Evolutionary conservation across 2,329 filamentous ascomycete species (phyloP), one percentile per base, ranked within the genome.

Genomic region (Cladophialophora immunda): DNA sequence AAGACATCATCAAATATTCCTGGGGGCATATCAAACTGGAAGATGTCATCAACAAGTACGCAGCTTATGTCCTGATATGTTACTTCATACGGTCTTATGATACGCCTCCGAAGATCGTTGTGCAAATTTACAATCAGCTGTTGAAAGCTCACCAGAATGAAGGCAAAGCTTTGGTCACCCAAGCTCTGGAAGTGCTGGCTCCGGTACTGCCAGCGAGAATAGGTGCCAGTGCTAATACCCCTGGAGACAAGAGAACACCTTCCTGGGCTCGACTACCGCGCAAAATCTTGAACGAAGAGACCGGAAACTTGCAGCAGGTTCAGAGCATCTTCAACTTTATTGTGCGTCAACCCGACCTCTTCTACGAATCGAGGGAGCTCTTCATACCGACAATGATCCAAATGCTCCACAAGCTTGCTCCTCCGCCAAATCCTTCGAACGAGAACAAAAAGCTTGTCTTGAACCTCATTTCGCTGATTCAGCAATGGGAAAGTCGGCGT

Each of bases 11-110:
- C 76, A 98, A 97, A 80, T 99, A 98, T 79, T 94, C 93, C 2
- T 99, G 95, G 95, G 97, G 94, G 19, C 98, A 97, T 76, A 99
- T 99, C 74, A 89, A 92, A 27, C 86, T 99, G n/a, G 96, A 99
- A 75, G 95, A 99, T 78, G 92, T 97, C 65, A 97, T 99, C 82
- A 99, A 98, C 83, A 99, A 99, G 79, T 95, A 98, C 77, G 95
- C 94, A 0, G 94, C 95, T 2, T 99, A 99, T 74, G 94, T 97
- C 4, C 89, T 99, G 5, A 96, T 99, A 68, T 93, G 92, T 2
- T 99, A 97, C 79, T 99, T 99, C 81, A 97, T 99, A 73, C 92
- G 93, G 0, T 92, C 96, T 70, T 99, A 97, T 76, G 96, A 99
- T 73, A 98, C 95, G 0, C 96, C 95, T 0, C 86, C 92, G 13